These are phyloP conservation scores for Arthrobotrys musiformis DNA, from an alignment of 2,329 filamentous ascomycete genomes.

Conservation along the genomic window DNA sequence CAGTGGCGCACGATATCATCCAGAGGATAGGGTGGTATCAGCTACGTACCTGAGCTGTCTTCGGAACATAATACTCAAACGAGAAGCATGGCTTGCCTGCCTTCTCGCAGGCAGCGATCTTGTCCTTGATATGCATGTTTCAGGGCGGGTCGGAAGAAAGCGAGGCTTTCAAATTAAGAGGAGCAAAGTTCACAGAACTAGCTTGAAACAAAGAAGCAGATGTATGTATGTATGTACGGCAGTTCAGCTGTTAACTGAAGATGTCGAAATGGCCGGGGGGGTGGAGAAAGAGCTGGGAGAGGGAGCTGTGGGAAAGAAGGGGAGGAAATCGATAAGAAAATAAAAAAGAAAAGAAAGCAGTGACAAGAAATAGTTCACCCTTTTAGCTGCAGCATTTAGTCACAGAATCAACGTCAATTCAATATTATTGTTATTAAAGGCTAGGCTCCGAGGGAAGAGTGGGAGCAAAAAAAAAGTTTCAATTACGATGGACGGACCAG, in stretches of 20 bases:
- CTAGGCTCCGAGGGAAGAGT: conserved; percentile 40
- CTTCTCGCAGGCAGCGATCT: conserved; percentile 83
- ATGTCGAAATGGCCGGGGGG: conserved; percentile 18
- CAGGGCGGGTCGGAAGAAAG: conserved; percentile 15
- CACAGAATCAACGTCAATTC: conserved; percentile 19
- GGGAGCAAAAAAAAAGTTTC: conserved; percentile 26
- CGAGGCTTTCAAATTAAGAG: conserved; percentile 14
- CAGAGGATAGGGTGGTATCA: not conserved
- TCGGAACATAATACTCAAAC: conserved; percentile 99
- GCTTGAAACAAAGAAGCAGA: conserved; percentile 37
- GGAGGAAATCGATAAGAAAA: conserved; percentile 50
- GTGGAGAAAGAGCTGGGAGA: not conserved
- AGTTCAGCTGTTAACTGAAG: conserved; percentile 2
- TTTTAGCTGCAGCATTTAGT: conserved; percentile 49
- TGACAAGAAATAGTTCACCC: conserved; percentile 26
- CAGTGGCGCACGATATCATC: not conserved
- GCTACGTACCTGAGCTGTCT: conserved; percentile 77
- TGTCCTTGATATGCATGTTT: conserved; percentile 91
- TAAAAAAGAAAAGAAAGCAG: conserved; percentile 31
- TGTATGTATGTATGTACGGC: too few relatives aligned
- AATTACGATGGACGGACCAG: conserved; percentile 2
- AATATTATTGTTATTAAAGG: conserved; percentile 29
- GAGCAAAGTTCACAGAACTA: conserved; percentile 30
- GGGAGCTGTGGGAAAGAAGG: conserved; percentile 3
- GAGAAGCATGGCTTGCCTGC: conserved; percentile 89